A percentile compares a stretch with the other conserved stretches of the same genome.
Evolutionary conservation across 371 early-diverging fungal species (phyloP).

Genomic region (Cokeromyces recurvatus): DNA sequence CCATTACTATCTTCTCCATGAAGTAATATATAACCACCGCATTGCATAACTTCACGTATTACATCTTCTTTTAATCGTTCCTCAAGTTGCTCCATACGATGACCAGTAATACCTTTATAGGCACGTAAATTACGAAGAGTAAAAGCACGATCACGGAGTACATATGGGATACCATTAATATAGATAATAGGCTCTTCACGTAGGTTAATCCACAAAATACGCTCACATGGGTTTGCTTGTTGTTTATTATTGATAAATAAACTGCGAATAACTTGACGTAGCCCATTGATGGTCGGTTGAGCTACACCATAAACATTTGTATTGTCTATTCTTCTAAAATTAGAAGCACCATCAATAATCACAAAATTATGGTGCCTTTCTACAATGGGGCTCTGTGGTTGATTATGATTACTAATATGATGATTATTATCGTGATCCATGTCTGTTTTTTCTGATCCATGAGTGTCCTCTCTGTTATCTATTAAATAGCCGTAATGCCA

Average conservation of each 20-base stretch:
- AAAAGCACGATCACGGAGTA: conserved; percentile 62
- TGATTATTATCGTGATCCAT: not conserved
- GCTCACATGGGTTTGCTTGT: conserved; percentile 23
- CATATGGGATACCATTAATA: conserved; percentile 71
- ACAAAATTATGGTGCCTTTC: conserved; percentile 33
- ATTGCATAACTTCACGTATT: conserved; percentile 48
- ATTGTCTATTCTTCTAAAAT: conserved; percentile 41
- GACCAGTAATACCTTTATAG: conserved; percentile 64
- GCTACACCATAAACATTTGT: conserved; percentile 62
- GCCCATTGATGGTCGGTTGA: conserved; percentile 67
- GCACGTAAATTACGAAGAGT: conserved; percentile 66
- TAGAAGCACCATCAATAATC: conserved; percentile 42
- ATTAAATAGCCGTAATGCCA: conserved; percentile 44
- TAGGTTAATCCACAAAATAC: conserved; percentile 67
- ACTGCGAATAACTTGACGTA: conserved; percentile 43
- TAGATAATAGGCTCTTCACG: conserved; percentile 78
- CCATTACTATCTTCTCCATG: conserved; percentile 58
- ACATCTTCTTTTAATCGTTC: conserved; percentile 65
- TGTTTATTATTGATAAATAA: conserved; percentile 17
- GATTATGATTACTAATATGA: not conserved
- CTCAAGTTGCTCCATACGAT: conserved; percentile 70
- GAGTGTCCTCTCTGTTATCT: not conserved
- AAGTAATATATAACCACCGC: conserved; percentile 55
- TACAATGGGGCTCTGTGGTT: not conserved
- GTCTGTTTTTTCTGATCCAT: not conserved